A percentile compares a stretch with the other conserved stretches of the same genome.
Conservation (phyloP, 108 stramenopile genomes). For the Nitzschia sp. region DNA sequence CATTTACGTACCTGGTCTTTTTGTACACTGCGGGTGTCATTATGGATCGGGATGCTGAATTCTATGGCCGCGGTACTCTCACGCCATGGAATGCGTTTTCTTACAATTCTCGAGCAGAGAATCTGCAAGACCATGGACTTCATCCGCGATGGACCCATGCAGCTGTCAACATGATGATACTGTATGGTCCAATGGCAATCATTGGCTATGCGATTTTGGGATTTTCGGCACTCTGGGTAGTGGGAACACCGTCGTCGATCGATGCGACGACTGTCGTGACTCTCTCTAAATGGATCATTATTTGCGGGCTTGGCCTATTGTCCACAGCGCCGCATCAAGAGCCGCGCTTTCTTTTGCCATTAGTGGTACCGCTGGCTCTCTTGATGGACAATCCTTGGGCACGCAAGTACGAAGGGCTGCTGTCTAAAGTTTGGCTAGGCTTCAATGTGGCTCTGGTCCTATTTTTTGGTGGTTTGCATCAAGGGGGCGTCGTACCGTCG, state of each 20-base stretch:
- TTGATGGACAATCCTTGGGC: conserved; percentile 36
- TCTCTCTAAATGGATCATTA: conserved; percentile 26
- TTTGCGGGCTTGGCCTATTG: conserved; percentile 54
- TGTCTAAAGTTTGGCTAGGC: conserved; percentile 41
- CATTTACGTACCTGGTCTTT: conserved; percentile 6
- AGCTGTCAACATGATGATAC: conserved; percentile 77
- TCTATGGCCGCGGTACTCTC: conserved; percentile 39
- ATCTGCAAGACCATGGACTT: conserved; percentile 74
- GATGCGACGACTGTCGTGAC: not conserved
- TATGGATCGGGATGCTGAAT: conserved; percentile 43
- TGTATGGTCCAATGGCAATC: conserved; percentile 70
- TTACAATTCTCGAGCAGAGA: conserved; percentile 70
- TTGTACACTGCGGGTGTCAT: conserved; percentile 15
- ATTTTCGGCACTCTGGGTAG: not conserved
- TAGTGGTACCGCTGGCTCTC: conserved; percentile 57
- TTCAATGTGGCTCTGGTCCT: conserved; percentile 66
- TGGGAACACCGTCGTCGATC: not conserved
- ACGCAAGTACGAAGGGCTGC: not conserved
- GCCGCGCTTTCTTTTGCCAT: conserved; percentile 76
- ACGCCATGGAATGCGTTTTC: conserved; percentile 76
- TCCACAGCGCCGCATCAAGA: conserved; percentile 86
- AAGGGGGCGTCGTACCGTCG: conserved; percentile 61
- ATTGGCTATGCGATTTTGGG: conserved; percentile 29
- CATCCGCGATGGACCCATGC: conserved; percentile 77
- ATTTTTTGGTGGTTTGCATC: conserved; percentile 76